phyloP scores from a whole-genome alignment of 345 rosid genomes.

The Mangifera indica region DNA sequence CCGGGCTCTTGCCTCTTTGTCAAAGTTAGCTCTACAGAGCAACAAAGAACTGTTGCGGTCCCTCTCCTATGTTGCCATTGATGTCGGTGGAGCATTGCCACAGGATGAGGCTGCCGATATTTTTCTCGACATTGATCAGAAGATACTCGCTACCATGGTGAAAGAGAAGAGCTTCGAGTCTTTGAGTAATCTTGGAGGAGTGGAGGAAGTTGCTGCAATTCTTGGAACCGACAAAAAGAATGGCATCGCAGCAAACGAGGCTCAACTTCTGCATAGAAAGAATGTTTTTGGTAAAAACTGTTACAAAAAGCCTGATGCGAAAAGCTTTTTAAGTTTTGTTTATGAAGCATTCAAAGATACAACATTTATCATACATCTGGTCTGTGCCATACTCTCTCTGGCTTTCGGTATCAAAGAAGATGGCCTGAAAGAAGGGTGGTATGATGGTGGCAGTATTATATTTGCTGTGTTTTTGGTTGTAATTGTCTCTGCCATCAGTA shows the following conservation, averaged over 20 bases:
- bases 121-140: background rate
- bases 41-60: slow-evolving; percentile 15
- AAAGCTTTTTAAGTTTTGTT: slow-evolving; percentile 12
- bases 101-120: background rate
- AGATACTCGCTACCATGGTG: slow-evolving; percentile 7
- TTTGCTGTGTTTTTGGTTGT: slow-evolving; percentile 21
- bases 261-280: slow-evolving; percentile 1
- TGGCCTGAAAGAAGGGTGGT: slow-evolving; percentile 1
- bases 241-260: slow-evolving; percentile 9
- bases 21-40: slow-evolving; percentile 17
- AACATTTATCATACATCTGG: slow-evolving; percentile 16
- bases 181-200: slow-evolving; percentile 17
- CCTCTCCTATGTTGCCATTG: slow-evolving; percentile 27
- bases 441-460: slow-evolving; percentile 16
- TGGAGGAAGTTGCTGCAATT: background rate
- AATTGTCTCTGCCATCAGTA: slow-evolving; percentile 10
- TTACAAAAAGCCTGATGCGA: slow-evolving; percentile 1
- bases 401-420: slow-evolving; percentile 24
- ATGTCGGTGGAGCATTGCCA: background rate
- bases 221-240: slow-evolving; percentile 3
- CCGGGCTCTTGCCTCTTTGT: slow-evolving; percentile 36
- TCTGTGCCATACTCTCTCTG: slow-evolving; percentile 20
- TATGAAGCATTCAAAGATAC: slow-evolving; percentile 13
- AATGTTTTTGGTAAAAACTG: slow-evolving; percentile 12
- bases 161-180: slow-evolving; percentile 12